These are phyloP conservation scores for Fusarium praegraminearum DNA, from an alignment of 2,329 filamentous ascomycete species.

Conservation along the genomic window DNA sequence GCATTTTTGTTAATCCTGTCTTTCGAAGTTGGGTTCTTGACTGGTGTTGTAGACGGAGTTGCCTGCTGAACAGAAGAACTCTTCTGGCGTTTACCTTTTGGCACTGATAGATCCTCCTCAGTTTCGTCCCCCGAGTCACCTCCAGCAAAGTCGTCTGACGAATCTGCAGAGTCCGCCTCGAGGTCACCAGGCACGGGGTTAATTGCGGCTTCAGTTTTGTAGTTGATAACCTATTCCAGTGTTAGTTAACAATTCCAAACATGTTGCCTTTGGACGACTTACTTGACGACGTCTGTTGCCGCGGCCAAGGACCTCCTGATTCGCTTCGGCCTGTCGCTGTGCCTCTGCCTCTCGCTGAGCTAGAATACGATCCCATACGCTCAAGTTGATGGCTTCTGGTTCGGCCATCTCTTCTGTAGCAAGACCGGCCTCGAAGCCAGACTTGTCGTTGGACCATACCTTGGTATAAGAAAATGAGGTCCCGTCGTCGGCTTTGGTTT, in stretches of 20 bases:
- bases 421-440: constrained; percentile 72
- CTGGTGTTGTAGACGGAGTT: constrained; percentile 45
- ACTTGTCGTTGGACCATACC: constrained; percentile 89
- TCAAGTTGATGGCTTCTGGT: constrained; percentile 68
- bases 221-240: constrained; percentile 51
- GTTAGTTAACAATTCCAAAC: constrained; percentile 29
- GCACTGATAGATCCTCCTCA: constrained; percentile 36
- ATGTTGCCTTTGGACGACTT: constrained; percentile 23
- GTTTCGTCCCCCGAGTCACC: constrained; percentile 51
- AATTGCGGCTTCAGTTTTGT: constrained; percentile 47
- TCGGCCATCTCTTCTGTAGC: constrained; percentile 65
- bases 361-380: constrained; percentile 91
- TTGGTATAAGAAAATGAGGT: constrained; percentile 89
- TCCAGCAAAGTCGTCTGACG: constrained; percentile 52
- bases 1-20: constrained; percentile 51
- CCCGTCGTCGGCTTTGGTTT: constrained; percentile 76
- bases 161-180: constrained; percentile 49
- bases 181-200: constrained; percentile 44
- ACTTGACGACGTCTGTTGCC: constrained; percentile 77
- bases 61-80: constrained; percentile 40
- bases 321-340: constrained; percentile 74
- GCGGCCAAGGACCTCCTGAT: constrained; percentile 82
- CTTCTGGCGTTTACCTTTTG: constrained; percentile 55
- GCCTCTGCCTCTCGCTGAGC: constrained; percentile 84
- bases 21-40: constrained; percentile 43